These are phyloP conservation scores for Arabidopsis lyrata DNA, from an alignment of 441 rosid species.

Conservation along the genomic window DNA sequence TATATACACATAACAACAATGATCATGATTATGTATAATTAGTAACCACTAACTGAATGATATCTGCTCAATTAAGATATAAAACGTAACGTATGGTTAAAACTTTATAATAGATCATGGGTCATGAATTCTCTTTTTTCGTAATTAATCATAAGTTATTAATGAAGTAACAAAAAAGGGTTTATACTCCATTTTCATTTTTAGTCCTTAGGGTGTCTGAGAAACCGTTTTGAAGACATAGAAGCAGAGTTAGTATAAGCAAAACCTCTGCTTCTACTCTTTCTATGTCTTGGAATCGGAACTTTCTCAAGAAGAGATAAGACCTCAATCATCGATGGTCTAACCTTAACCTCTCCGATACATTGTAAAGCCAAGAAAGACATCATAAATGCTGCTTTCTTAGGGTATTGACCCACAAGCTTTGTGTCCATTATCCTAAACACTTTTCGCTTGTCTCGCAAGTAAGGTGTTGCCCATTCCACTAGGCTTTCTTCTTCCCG, in stretches of 20 bases:
- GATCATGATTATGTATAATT: constrained; percentile 31
- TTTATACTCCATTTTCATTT: constrained; percentile 13
- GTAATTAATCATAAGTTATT: constrained; percentile 6
- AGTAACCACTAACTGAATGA: constrained; percentile 29
- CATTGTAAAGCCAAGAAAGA: constrained; percentile 65
- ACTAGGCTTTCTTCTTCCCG: constrained; percentile 66
- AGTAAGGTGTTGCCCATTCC: constrained; percentile 68
- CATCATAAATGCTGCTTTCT: constrained; percentile 61
- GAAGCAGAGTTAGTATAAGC: constrained; percentile 25
- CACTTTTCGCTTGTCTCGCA: constrained; percentile 60
- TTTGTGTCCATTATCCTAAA: constrained; percentile 71
- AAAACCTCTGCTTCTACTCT: constrained; percentile 39
- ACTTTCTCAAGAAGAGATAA: constrained; percentile 55
- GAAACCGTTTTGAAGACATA: constrained; percentile 35
- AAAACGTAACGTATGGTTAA: constrained; percentile 37
- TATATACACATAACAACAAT: constrained; percentile 6
- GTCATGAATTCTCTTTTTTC: constrained; percentile 4
- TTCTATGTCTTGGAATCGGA: constrained; percentile 47
- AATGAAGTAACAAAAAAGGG: constrained; percentile 20
- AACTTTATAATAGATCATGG: constrained; percentile 39
- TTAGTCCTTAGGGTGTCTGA: constrained; percentile 18
- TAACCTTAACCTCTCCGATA: constrained; percentile 59
- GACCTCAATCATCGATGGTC: constrained; percentile 70
- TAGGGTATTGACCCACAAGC: constrained; percentile 67
- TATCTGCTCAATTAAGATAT: not conserved